Evolutionary conservation across 306 rosid genomes (phyloP).

Genomic region (Sesbania bispinosa): DNA sequence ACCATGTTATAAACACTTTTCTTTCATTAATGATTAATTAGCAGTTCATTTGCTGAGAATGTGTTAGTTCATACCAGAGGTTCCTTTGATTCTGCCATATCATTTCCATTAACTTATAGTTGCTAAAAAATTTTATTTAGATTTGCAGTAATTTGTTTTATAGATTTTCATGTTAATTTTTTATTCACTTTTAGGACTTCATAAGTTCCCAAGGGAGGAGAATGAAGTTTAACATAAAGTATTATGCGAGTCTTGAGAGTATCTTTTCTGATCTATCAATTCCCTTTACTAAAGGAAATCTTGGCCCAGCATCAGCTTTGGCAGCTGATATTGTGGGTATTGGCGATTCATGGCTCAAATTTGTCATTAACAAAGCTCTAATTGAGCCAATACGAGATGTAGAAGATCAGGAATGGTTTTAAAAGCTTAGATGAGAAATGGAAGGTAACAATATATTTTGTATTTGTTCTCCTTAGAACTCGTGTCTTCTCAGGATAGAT

Average conservation of each 20-base stretch:
- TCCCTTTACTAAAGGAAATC: slow-evolving; percentile 44
- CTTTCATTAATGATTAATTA: not conserved
- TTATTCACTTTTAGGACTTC: slow-evolving; percentile 62
- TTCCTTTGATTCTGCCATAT: slow-evolving; percentile 6
- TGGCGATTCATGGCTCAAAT: slow-evolving; percentile 90
- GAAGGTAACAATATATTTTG: slow-evolving; percentile 70
- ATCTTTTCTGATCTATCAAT: slow-evolving; percentile 63
- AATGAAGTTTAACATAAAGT: slow-evolving; percentile 58
- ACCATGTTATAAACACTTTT: not conserved
- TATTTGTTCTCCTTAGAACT: not conserved
- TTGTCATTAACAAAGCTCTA: slow-evolving; percentile 58
- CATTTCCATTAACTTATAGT: slow-evolving; percentile 4
- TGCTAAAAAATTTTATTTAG: not conserved
- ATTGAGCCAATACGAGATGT: slow-evolving; percentile 70
- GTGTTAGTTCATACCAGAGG: not conserved
- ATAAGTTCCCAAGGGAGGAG: slow-evolving; percentile 80
- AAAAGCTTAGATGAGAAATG: slow-evolving; percentile 66
- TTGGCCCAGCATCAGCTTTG: slow-evolving; percentile 55
- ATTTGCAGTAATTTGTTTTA: not conserved
- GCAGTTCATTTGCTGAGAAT: not conserved
- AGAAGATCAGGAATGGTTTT: slow-evolving; percentile 91
- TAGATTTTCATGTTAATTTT: slow-evolving; percentile 10
- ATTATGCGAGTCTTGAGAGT: slow-evolving; percentile 55
- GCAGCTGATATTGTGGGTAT: slow-evolving; percentile 80
- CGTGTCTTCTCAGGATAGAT: not conserved